Conservation (phyloP, 2,329 filamentous ascomycete species). For the Aspergillus piperis region DNA sequence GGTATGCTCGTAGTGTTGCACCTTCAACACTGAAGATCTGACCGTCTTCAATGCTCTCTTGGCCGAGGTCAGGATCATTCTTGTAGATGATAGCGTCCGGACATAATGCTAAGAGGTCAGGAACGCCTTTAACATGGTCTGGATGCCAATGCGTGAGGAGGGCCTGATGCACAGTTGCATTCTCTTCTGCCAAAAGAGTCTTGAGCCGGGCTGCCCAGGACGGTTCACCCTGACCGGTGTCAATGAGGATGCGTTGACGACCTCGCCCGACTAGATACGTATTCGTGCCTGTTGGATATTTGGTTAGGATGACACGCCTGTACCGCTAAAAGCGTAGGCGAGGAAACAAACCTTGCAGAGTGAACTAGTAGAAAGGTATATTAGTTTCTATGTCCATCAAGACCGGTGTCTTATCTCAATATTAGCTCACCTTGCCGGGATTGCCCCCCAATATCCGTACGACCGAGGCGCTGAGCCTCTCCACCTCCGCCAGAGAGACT, state of each 20-base stretch:
- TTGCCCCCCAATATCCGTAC: conserved; percentile 89
- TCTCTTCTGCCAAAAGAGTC: conserved; percentile 65
- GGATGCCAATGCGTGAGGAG: conserved; percentile 91
- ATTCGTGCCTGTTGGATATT: conserved; percentile 67
- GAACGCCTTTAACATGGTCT: conserved; percentile 79
- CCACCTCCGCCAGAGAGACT: conserved; percentile 68
- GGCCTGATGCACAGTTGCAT: conserved; percentile 66
- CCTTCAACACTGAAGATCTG: conserved; percentile 56
- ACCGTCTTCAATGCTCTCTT: conserved; percentile 58
- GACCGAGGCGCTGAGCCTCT: conserved; percentile 74
- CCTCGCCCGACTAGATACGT: conserved; percentile 89
- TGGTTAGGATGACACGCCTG: background rate
- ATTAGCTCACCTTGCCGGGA: conserved; percentile 68
- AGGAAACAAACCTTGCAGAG: conserved; percentile 55
- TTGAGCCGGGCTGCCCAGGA: conserved; percentile 71
- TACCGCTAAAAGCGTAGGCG: background rate
- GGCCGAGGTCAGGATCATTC: conserved; percentile 55
- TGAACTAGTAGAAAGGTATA: conserved; percentile 45
- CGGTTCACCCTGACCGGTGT: conserved; percentile 81
- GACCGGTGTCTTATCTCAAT: background rate
- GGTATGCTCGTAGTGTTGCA: conserved; percentile 64
- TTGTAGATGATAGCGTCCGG: conserved; percentile 68
- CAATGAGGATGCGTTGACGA: conserved; percentile 72
- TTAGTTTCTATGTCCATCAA: background rate
- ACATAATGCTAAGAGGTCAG: conserved; percentile 65